These are phyloP conservation scores for Dactylellina drechsleri DNA, from an alignment of 2,329 filamentous ascomycete genomes.

Conservation along the genomic window DNA sequence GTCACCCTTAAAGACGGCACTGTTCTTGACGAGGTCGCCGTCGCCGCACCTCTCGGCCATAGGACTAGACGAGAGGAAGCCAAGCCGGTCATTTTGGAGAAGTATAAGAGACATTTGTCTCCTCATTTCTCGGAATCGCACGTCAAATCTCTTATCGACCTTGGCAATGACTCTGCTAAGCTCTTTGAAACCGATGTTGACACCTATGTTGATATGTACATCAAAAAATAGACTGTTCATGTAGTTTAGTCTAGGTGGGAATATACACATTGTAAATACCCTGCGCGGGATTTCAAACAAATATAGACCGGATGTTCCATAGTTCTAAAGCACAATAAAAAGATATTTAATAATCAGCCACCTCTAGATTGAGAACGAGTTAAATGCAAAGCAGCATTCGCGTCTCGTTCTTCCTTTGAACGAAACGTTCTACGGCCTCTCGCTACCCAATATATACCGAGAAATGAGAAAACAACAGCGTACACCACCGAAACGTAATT, in stretches of 20 bases:
- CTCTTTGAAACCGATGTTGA: conserved; percentile 86
- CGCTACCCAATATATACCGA: conserved; percentile 58
- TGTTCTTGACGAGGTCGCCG: conserved; percentile 85
- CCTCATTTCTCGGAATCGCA: conserved; percentile 81
- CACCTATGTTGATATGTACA: conserved; percentile 89
- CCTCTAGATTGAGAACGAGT: not conserved
- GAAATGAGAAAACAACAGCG: conserved; percentile 56
- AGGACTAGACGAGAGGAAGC: conserved; percentile 91
- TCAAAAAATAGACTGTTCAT: conserved; percentile 61
- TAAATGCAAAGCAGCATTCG: conserved; percentile 1
- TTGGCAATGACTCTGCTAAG: conserved; percentile 78
- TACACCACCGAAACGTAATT: conserved; percentile 60
- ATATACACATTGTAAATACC: too few relatives aligned
- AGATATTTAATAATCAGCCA: not conserved
- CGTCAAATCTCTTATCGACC: conserved; percentile 82
- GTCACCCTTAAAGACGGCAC: conserved; percentile 96
- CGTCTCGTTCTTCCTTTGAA: conserved; percentile 56
- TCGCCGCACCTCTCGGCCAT: conserved; percentile 95
- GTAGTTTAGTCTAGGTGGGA: not conserved
- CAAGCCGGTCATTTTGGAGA: conserved; percentile 94
- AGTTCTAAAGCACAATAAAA: not conserved
- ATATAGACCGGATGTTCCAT: too few relatives aligned
- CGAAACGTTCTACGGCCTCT: conserved; percentile 58
- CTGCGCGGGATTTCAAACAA: too few relatives aligned
- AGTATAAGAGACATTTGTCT: conserved; percentile 91